Evolutionary conservation across 345 rosid species (phyloP), one percentile per base, ranked within the genome.

Genomic region (Lepidium africanum): DNA sequence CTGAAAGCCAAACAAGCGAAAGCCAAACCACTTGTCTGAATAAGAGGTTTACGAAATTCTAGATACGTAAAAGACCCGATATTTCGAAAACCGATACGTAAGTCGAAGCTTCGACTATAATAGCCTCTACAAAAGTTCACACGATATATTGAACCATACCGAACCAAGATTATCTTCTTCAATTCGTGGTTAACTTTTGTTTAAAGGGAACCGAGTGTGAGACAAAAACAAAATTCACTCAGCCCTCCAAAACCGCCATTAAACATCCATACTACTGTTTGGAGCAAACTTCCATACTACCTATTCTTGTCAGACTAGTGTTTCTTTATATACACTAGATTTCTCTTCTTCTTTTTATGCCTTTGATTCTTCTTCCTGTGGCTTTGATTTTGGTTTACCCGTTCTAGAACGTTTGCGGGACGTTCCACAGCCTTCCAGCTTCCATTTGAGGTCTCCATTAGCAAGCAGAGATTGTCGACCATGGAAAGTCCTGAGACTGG

Each of bases 181-280:
- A 59, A 41, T 38, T 37, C 3, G 36, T 68, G 59, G 63, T 43
- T 47, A 54, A 17, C 38, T 68, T n/a, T 6, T 15, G 47, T n/a
- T 61, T 65, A 1, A 58, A 21, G 71, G 66, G 67, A 77, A 80
- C 90, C 40, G 88, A 86, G 88, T 80, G 92, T 79, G 55, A 39
- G 74, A 80, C 33, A 33, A 15, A 45, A 71, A 61, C 96, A 89
- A 89, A 86, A 86, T 79, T 82, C 90, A 86, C 86, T 59, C 96
- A 71, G 86, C 55, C 78, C 74, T 72, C 56, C 32, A 4, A 57
- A 39, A 30, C 33, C 59, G 71, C 47, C 71, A 11, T 23, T 49
- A 19, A n/a, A 19, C 39, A 35, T 43, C 21, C 17, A 67, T 41
- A 50, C 36, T 38, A 25, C 65, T 40, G 47, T 21, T 48, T 65